These are phyloP conservation scores for Wickerhamiella hasegawae DNA, from an alignment of 805 yeast genomes.

Conservation along the genomic window DNA sequence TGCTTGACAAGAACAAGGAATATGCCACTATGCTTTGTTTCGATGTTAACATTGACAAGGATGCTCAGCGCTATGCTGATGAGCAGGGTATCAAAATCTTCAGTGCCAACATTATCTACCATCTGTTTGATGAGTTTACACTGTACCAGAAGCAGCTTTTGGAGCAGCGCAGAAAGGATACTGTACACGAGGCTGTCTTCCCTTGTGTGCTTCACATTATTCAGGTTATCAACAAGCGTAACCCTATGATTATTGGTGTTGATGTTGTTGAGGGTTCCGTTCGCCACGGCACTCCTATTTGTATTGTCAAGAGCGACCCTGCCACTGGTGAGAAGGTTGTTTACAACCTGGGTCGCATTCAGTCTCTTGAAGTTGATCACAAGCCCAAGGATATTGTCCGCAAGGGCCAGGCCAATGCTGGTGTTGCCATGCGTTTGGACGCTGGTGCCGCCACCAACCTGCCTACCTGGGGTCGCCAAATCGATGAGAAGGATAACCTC, in stretches of 20 bases:
- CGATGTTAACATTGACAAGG: constrained; percentile 93
- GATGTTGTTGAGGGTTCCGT: constrained; percentile 87
- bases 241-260: constrained; percentile 99
- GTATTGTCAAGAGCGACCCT: constrained; percentile 84
- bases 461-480: constrained; percentile 99
- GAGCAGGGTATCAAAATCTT: constrained; percentile 85
- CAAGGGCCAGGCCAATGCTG: constrained; percentile 92
- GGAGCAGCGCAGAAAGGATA: constrained; percentile 82
- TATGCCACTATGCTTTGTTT: constrained; percentile 96
- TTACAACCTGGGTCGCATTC: constrained; percentile 68
- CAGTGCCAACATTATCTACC: constrained; percentile 94
- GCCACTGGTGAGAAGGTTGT: constrained; percentile 57
- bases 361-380: constrained; percentile 91
- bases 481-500: constrained; percentile 78
- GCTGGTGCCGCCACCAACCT: constrained; percentile 72
- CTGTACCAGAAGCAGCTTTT: constrained; percentile 78
- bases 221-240: constrained; percentile 94
- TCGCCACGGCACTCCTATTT: constrained; percentile 85
- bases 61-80: constrained; percentile 94
- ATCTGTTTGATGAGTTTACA: constrained; percentile 85
- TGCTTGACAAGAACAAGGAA: constrained; percentile 94
- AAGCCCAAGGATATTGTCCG: constrained; percentile 62
- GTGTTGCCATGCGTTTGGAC: constrained; percentile 97
- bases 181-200: constrained; percentile 75
- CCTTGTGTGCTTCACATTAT: constrained; percentile 91